Evolutionary conservation across 345 rosid genomes (phyloP).

Genomic region (Salix udensis): DNA sequence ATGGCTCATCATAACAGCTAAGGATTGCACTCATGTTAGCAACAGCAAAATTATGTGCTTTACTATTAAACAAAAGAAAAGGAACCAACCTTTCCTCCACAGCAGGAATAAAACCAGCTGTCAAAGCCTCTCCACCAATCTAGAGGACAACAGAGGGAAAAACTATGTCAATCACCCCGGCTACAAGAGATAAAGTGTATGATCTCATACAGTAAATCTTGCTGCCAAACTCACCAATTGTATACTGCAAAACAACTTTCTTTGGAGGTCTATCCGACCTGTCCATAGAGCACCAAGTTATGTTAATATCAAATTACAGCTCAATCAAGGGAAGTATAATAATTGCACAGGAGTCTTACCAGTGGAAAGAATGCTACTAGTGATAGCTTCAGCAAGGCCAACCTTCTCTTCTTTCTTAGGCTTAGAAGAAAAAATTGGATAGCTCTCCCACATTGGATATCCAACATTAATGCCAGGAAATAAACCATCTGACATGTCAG

Average conservation of each 20-base stretch:
- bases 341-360: conserved; percentile 43
- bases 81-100: conserved; percentile 79
- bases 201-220: conserved; percentile 3
- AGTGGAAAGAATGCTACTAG: conserved; percentile 76
- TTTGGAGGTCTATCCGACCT: conserved; percentile 91
- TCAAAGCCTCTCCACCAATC: conserved; percentile 94
- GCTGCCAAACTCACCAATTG: conserved; percentile 56
- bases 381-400: conserved; percentile 92
- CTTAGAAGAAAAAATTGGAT: conserved; percentile 50
- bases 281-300: conserved; percentile 19
- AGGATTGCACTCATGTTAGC: not conserved
- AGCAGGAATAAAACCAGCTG: conserved; percentile 61
- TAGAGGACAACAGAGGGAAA: conserved; percentile 40
- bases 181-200: not conserved
- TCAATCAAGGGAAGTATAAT: not conserved
- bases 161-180: conserved; percentile 19
- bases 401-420: conserved; percentile 93
- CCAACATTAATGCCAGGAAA: conserved; percentile 52
- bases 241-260: conserved; percentile 82
- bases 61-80: not conserved
- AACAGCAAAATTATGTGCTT: not conserved
- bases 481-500: conserved; percentile 49
- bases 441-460: conserved; percentile 81
- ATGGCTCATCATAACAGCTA: not conserved
- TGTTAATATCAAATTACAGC: conserved; percentile 10